Evolutionary conservation across 1,284 basidiomycete genomes (phyloP), one percentile per base, ranked within the genome.

Genomic region (Cryptococcus sp.): DNA sequence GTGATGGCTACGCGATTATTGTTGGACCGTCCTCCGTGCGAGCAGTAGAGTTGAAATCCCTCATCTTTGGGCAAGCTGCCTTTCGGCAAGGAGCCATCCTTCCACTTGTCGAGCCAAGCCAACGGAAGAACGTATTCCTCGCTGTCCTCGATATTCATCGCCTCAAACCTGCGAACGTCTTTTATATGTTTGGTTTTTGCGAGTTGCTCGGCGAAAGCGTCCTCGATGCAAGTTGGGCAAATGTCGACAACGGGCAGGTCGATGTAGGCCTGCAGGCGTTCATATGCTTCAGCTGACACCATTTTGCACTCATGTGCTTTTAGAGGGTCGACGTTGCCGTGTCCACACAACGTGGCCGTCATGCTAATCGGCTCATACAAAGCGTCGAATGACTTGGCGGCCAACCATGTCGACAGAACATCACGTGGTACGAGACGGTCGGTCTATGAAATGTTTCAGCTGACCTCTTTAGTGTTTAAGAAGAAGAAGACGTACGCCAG

Each of bases 81-180:
- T 7, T 49, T 38, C 1, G 53, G 35, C n/a, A 68, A 27, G 13
- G 47, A 49, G 8, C 63, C 58, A 5, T 47, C 56, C 5, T 53
- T 48, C 75, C 75, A 77, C 2, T 42, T 47, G 1, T 57, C 50
- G 27, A 74, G 49, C 71, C 72, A 77, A 2, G 13, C 10, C 47
- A 57, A 57, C 7, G 73, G 61, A 0, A 75, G 41, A 3, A 70
- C 30, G 57, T 64, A 73, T 7, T 47, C 48, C 5, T 38, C 35
- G 2, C 41, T 59, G 3, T 47, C 61, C 16, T 38, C 49, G 5
- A 23, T 17, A 50, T 72, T 69, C 15, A 70, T 47, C 19, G 53
- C 25, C 38, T 73, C 58, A 47, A 74, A 75, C 5, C 41, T 47
- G 3, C 15, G 22, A 3, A 71, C 49, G 16, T 62, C 61, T 5